Evolutionary conservation across 768 basidiomycete genomes (phyloP), one percentile per base, ranked within the genome.

Genomic region (Scleroderma bovista): DNA sequence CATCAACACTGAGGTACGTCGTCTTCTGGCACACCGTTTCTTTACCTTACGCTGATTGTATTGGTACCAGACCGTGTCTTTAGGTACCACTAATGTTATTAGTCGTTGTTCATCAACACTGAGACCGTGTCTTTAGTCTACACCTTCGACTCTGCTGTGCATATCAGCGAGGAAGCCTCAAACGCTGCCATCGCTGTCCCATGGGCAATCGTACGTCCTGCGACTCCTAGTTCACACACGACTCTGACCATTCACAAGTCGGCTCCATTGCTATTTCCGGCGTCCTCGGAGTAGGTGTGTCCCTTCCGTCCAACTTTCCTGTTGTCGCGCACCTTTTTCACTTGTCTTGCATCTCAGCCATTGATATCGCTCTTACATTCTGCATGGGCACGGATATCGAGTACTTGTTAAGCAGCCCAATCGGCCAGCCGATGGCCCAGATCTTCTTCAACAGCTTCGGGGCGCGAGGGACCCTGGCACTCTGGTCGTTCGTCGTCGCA

Each of bases 141-240:
- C 26, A 29, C 5, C n/a, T n/a, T 78, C 56, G 79, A 80, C 52
- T 71, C 74, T 2, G 69, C 69, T 39, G 74, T 80, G 1, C 78
- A 80, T 53, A 79, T 79, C 31, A 79, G 76, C 43, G 75, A 80
- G 57, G 73, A 80, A 56, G 77, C 79, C 6, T 63, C 69, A 1
- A 82, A 83, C 52, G 81, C 81, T 17, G 72, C 72, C 24, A 69
- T 65, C 0, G 78, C 79, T 0, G 80, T 82, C 4, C 81, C 81
- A 0, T 77, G 73, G 72, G 80, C 80, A 12, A 81, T 81, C 26
- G 70, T 83, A 19, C 68, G 67, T 29, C 3, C 22, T 0, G 8
- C 1, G 11, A 17, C 23, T 0, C 12, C 13, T n/a, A 36, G 46
- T 12, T 23, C 3, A 2, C 10, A 1, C 15, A 10, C n/a, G 19